Conservation (phyloP, 306 rosid species). For the Potentilla sterilis region DNA sequence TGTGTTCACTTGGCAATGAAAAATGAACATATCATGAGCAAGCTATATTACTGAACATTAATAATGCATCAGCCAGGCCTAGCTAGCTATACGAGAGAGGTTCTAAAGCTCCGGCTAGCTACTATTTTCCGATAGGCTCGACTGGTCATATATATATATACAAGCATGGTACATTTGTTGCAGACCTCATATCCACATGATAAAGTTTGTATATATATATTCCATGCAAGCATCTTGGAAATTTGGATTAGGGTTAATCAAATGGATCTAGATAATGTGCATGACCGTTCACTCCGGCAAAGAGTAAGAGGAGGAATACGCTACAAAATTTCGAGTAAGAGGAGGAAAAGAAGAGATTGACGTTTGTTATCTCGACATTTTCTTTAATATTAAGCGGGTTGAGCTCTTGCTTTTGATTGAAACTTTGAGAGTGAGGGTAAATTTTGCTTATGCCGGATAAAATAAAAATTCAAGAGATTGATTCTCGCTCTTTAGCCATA, state of each 20-base stretch:
- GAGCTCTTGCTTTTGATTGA: no score
- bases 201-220: not conserved
- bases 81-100: not conserved
- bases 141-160: not conserved
- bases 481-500: no score
- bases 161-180: not conserved
- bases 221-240: not conserved
- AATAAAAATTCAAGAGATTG: not conserved
- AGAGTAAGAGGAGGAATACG: not conserved
- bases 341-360: no score
- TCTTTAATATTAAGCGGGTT: no score
- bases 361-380: no score
- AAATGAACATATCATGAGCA: not conserved
- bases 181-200: not conserved
- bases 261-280: not conserved
- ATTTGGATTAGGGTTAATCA: not conserved
- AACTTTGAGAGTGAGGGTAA: no score
- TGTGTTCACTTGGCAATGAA: no score
- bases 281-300: not conserved
- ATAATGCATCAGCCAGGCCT: not conserved
- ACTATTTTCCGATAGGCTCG: not conserved
- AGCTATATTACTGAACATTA: no score
- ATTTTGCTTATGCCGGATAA: no score
- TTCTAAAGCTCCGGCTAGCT: not conserved
- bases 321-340: no score